Base-by-base conservation (phyloP, 2,329 filamentous ascomycete genomes). In the Trichoderma sp. region DNA sequence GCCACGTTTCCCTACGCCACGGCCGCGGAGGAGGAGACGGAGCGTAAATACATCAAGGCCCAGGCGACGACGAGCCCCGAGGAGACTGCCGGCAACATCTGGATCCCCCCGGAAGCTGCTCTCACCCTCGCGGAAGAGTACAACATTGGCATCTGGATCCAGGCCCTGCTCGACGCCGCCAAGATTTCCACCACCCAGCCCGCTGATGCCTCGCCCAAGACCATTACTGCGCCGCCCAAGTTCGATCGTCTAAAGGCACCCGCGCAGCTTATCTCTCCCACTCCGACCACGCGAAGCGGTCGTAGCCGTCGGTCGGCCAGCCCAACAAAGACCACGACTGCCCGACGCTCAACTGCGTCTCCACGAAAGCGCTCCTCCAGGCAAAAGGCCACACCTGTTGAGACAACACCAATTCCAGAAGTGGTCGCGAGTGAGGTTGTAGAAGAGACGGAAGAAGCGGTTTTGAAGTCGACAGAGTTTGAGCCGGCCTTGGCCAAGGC, bases 21-120 rank as follows among this genome's bases (percentile, higher is more conserved):
- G 71, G 82, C 85, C 24, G 82, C 85, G 34, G 91, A 96, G 73
- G 92, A 96, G 77, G 88, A 92, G 74, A 81, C 82, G 2, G 92
- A 96, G 83, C 90, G 92, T 77, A 89, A 86, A 75, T 94, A 93
- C 81, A 90, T 99, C 81, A 97, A 97, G 83, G 88, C 87, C 7
- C 89, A 96, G 32, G 81, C 88, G 39, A 91, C 91, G 34, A 96
- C 94, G 11, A 97, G 94, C 74, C 86, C 86, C 68, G 94, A 98
- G 77, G 96, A 98, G 84, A 94, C 96, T 34, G 96, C 96, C 30
- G 96, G 96, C 56, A 99, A 97, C 79, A 89, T 99, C 64, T 99
- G 96, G 96, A 94, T 98, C 61, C 89, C 93, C 58, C 94, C 95
- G 6, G 85, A 90, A 72, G 81, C 88, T 88, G 96, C 96, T 43